Conservation (phyloP, 768 basidiomycete genomes). For the Termitomyces sp. region DNA sequence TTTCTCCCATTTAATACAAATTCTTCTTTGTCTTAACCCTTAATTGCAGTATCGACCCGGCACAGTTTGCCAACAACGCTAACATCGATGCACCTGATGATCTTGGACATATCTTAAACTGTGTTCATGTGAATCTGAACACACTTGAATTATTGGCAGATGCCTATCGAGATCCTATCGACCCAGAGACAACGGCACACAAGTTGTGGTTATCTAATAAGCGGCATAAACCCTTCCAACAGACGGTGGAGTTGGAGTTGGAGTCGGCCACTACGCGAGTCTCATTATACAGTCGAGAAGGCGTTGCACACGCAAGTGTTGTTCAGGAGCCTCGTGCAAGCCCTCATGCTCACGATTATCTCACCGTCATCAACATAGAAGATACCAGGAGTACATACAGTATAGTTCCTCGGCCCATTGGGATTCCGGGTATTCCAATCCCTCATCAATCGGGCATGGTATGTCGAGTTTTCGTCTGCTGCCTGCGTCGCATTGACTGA, state of each 20-base stretch:
- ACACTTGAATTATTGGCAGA: slow-evolving; percentile 38
- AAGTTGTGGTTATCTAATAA: not conserved
- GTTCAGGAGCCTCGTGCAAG: not conserved
- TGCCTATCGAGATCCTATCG: not conserved
- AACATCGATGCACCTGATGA: slow-evolving; percentile 38
- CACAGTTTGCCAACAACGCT: slow-evolving; percentile 29
- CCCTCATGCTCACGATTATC: not conserved
- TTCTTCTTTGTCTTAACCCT: slow-evolving; percentile 9
- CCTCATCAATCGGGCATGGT: not conserved
- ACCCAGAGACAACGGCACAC: not conserved
- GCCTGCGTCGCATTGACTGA: not conserved
- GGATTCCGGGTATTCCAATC: not conserved
- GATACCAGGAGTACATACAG: too few relatives aligned
- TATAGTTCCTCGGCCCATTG: too few relatives aligned
- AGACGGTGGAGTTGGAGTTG: not conserved
- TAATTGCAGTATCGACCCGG: slow-evolving; percentile 31
- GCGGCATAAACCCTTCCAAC: not conserved
- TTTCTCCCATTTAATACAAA: not conserved
- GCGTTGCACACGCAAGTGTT: not conserved
- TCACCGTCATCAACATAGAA: not conserved
- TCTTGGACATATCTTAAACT: slow-evolving; percentile 45
- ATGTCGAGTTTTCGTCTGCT: not conserved
- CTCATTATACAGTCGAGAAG: not conserved
- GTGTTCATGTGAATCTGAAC: slow-evolving; percentile 36
- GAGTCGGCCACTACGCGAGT: not conserved